Evolutionary conservation across 345 rosid species (phyloP).

Genomic region (Citrus trifoliata): DNA sequence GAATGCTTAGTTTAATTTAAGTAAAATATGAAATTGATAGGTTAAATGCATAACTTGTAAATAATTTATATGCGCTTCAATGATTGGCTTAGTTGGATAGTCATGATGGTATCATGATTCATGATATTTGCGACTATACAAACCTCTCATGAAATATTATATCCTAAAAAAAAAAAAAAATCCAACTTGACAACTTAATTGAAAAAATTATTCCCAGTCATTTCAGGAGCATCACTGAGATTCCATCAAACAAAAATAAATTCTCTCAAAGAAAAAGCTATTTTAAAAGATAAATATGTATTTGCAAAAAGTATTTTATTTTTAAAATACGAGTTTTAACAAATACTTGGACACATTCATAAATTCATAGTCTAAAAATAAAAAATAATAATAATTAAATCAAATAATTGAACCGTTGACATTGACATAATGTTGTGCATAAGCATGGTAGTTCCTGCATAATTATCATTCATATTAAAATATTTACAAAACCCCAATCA

Average conservation of each 20-base stretch:
- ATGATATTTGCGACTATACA: neutral
- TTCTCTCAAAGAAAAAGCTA: neutral
- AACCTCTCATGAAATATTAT: neutral
- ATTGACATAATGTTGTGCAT: neutral
- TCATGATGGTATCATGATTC: neutral
- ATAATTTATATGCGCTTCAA: neutral
- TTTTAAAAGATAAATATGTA: too few relatives aligned
- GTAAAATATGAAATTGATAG: neutral
- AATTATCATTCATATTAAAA: neutral
- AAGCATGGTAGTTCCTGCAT: slow-evolving; percentile 3
- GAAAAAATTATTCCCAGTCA: neutral
- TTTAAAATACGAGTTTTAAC: too few relatives aligned
- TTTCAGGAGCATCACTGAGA: neutral
- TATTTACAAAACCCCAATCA: neutral
- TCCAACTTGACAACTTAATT: neutral
- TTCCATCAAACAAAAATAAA: neutral
- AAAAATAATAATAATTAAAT: neutral
- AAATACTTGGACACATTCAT: neutral
- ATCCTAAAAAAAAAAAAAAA: neutral
- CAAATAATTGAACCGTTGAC: slow-evolving; percentile 5
- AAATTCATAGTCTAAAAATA: neutral
- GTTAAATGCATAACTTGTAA: neutral
- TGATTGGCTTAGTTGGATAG: neutral
- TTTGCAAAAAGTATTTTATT: neutral
- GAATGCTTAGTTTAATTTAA: neutral